Base-by-base conservation (phyloP, 805 yeast genomes). In the Saturnispora kantuleensis region DNA sequence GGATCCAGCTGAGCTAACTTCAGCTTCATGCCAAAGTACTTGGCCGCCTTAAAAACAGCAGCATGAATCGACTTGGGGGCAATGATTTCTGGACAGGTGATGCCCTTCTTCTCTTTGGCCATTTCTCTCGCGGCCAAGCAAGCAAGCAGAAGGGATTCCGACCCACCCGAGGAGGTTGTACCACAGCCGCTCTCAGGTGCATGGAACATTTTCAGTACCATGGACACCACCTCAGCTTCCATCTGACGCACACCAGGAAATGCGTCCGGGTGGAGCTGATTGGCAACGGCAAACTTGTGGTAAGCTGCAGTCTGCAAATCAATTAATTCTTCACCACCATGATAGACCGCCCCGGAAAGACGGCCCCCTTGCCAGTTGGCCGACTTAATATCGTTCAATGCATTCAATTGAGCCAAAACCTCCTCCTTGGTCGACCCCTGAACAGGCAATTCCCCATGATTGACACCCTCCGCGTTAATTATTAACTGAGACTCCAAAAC, bases 221-320 rank as follows among this genome's bases (percentile, higher is more conserved):
- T 93, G 1, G 90, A 70, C 3, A 90, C 97, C 10, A 89, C 86
- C 57, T 93, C 97, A 6, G 96, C 69, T 59, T 90, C 98, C 96
- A 90, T 89, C 62, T 90, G 88, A 36, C 98, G 77, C 7, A 90
- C 84, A 5, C 94, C 97, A 0, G 97, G 98, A 58, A 90, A 90
- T 3, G 88, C 93, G 63, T 90, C 97, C 0, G 98, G 98, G 60
- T 90, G 98, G 42, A 90, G 69, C 64, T 93, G 98, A 64, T 93
- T 90, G 2, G 97, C 87, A 18, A 89, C 88, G 5, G 93, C 77
- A 61, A 76, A 89, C 56, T 74, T 73, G 43, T 77, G 74, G 60
- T 77, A 89, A 0, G 96, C 93, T 45, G 73, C 63, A 8, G 93
- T 66, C 63, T 93, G 97, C 32, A 93, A 67, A 33, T 72, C 66